Percentiles rank a stretch among this genome's conserved stretches.
Evolutionary conservation across 352 stramenopile species (phyloP).

Genomic region (Halophytophthora batemanensis): DNA sequence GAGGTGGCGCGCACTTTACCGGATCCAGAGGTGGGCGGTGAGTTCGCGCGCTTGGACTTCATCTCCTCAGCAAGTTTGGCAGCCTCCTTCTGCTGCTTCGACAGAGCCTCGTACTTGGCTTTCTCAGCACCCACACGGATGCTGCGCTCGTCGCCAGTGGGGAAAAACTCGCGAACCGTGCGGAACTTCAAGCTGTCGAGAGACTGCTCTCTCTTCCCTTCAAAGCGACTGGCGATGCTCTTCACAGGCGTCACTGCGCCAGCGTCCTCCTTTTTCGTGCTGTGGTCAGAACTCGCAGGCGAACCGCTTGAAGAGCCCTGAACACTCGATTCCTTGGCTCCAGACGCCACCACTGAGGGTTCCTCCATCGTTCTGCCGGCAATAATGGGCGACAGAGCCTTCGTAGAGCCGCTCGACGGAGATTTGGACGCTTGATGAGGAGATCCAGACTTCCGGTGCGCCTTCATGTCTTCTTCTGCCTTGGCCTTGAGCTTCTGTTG

Average conservation of each 20-base stretch:
- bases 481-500: conserved; percentile 31
- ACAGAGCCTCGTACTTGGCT: conserved; percentile 34
- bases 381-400: conserved; percentile 1
- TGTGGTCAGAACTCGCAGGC: conserved; percentile 12
- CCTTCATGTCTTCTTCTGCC: conserved; percentile 29
- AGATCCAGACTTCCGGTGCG: conserved; percentile 25
- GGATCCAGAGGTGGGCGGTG: neutral
- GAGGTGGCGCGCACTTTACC: neutral
- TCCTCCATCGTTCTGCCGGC: neutral
- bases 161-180: conserved; percentile 58
- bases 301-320: conserved; percentile 16
- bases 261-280: conserved; percentile 2
- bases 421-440: conserved; percentile 12
- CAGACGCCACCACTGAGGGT: neutral
- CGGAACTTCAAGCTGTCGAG: conserved; percentile 57
- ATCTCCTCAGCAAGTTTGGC: conserved; percentile 13
- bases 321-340: conserved; percentile 16
- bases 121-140: conserved; percentile 34
- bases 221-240: conserved; percentile 63
- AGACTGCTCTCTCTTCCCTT: conserved; percentile 59
- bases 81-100: conserved; percentile 24
- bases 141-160: conserved; percentile 26
- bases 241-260: conserved; percentile 35
- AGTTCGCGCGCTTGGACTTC: conserved; percentile 15
- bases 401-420: conserved; percentile 4